Percentiles rank a stretch among this genome's conserved stretches.
phyloP scores from a whole-genome alignment of 2,329 filamentous ascomycete species.

The Periconia sp. region DNA sequence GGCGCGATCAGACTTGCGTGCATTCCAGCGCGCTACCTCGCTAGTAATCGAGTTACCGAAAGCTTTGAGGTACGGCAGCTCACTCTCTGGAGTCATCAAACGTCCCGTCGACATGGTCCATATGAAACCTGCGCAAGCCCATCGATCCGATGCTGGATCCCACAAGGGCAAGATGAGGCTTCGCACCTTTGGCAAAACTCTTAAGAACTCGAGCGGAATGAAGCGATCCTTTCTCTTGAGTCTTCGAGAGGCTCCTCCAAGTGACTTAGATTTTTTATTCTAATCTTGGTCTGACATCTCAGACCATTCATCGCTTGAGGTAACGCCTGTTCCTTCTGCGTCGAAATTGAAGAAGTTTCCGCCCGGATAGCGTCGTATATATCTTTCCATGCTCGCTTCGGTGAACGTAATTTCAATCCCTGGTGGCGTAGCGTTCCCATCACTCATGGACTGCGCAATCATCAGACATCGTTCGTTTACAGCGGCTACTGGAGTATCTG shows the following conservation, averaged over 20 bases:
- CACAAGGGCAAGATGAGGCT: conserved; percentile 45
- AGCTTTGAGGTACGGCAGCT: conserved; percentile 41
- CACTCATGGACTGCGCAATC: conserved; percentile 27
- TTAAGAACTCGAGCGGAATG: conserved; percentile 39
- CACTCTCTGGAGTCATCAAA: conserved; percentile 38
- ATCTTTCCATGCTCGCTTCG: conserved; percentile 41
- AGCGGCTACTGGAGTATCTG: conserved; percentile 3
- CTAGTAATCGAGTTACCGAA: conserved; percentile 43
- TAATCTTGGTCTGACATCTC: conserved; percentile 28
- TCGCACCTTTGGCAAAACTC: conserved; percentile 39
- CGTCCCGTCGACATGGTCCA: conserved; percentile 39
- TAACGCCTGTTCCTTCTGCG: conserved; percentile 37
- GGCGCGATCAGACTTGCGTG: conserved; percentile 37
- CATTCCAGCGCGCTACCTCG: conserved; percentile 38
- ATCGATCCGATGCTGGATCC: conserved; percentile 41
- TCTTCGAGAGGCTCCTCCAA: conserved; percentile 25
- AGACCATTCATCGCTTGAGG: conserved; percentile 39
- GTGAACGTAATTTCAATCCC: conserved; percentile 38
- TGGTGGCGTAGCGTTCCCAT: conserved; percentile 21
- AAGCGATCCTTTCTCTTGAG: conserved; percentile 33
- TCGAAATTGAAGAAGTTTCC: conserved; percentile 45
- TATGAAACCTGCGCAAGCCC: conserved; percentile 40
- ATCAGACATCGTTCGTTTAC: conserved; percentile 34
- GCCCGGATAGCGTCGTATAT: conserved; percentile 39
- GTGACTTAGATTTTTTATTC: conserved; percentile 23